These are phyloP conservation scores for Coemansia guatemalensis DNA, from an alignment of 192 early-diverging fungal species.

Conservation along the genomic window DNA sequence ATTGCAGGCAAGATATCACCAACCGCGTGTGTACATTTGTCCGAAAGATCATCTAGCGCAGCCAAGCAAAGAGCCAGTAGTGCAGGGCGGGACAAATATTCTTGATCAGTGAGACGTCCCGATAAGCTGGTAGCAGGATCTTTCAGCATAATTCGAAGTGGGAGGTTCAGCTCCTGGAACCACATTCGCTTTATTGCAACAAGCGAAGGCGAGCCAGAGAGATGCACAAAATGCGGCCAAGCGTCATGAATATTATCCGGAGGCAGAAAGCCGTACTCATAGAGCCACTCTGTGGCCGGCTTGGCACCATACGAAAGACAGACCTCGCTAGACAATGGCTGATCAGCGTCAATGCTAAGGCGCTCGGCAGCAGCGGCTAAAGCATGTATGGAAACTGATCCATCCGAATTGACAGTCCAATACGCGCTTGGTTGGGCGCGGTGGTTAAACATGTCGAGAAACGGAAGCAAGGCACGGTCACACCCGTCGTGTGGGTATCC, in stretches of 20 bases:
- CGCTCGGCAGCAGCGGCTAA: not conserved
- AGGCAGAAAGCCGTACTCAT: conserved; percentile 43
- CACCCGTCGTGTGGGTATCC: conserved; percentile 4
- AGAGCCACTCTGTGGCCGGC: conserved; percentile 39
- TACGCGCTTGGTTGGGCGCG: conserved; percentile 13
- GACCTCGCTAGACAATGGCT: conserved; percentile 9
- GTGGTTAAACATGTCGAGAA: conserved; percentile 43
- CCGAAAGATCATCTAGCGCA: conserved; percentile 20
- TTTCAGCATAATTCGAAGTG: conserved; percentile 17
- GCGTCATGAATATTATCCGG: conserved; percentile 15
- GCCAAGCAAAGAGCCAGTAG: conserved; percentile 31
- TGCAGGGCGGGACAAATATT: conserved; percentile 1
- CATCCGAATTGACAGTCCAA: conserved; percentile 19
- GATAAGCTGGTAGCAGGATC: not conserved
- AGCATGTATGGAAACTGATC: conserved; percentile 12
- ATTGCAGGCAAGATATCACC: conserved; percentile 5
- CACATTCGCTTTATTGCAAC: conserved; percentile 28
- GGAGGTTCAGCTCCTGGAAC: conserved; percentile 27
- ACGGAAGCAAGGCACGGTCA: conserved; percentile 31
- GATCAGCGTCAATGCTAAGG: not conserved
- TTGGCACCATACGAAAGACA: conserved; percentile 33
- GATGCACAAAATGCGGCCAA: conserved; percentile 34
- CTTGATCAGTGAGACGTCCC: not conserved
- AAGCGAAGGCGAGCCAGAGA: conserved; percentile 15
- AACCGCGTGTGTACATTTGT: conserved; percentile 7